These are phyloP conservation scores for Thermoascus crustaceus DNA, from an alignment of 2,329 filamentous ascomycete genomes.

Conservation along the genomic window DNA sequence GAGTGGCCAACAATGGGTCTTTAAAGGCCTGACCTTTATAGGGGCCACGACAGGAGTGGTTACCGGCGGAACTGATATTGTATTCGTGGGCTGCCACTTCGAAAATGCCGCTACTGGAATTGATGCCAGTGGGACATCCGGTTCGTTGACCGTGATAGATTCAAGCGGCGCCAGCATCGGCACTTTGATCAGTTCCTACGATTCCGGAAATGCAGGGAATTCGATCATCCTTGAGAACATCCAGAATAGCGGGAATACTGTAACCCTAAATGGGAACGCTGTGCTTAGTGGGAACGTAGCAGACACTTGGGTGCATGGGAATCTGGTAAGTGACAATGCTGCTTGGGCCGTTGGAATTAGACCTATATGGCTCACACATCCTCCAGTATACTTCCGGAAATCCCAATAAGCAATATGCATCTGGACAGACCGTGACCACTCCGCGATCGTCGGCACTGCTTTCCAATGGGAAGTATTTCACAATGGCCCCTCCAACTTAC, in stretches of 20 bases:
- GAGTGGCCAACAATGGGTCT: slow-evolving; percentile 25
- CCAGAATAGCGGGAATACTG: slow-evolving; percentile 17
- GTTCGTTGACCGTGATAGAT: slow-evolving; percentile 22
- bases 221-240: slow-evolving; percentile 21
- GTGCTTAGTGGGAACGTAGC: slow-evolving; percentile 13
- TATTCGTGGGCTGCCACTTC: slow-evolving; percentile 20
- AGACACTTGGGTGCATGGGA: slow-evolving; percentile 28
- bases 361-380: neutral
- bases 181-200: slow-evolving; percentile 17
- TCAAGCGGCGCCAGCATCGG: slow-evolving; percentile 18
- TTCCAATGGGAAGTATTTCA: slow-evolving; percentile 33
- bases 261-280: slow-evolving; percentile 19
- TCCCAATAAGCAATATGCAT: slow-evolving; percentile 19
- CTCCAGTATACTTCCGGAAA: slow-evolving; percentile 7
- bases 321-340: slow-evolving; percentile 15
- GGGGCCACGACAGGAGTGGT: slow-evolving; percentile 50
- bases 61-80: slow-evolving; percentile 21
- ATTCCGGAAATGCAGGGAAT: slow-evolving; percentile 23
- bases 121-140: slow-evolving; percentile 21
- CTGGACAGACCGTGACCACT: slow-evolving; percentile 23
- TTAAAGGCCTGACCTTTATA: slow-evolving; percentile 48
- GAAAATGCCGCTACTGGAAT: slow-evolving; percentile 20
- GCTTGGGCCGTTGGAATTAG: neutral
- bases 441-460: slow-evolving; percentile 24
- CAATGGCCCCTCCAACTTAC: slow-evolving; percentile 37